Percentiles rank a stretch among this genome's conserved stretches.
Evolutionary conservation across 371 early-diverging fungal genomes (phyloP).

Genomic region (Sporodiniella umbellata): DNA sequence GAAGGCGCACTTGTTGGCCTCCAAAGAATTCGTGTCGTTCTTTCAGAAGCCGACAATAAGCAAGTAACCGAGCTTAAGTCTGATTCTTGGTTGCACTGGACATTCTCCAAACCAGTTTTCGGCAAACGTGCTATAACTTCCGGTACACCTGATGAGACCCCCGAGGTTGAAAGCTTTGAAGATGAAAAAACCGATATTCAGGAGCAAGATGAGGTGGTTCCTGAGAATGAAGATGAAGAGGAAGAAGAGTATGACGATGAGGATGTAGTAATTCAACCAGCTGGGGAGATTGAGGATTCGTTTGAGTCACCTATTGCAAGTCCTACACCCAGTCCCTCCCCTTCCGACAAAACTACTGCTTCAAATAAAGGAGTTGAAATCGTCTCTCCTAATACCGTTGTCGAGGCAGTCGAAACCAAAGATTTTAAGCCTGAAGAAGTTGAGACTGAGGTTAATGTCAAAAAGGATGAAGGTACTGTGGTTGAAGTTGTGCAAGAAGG

Average conservation of each 20-base stretch:
- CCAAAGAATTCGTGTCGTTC: constrained; percentile 17
- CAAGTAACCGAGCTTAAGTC: constrained; percentile 24
- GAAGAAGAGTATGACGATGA: constrained; percentile 8
- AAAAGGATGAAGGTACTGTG: too few relatives aligned
- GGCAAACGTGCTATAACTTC: constrained; percentile 17
- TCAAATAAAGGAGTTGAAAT: too few relatives aligned
- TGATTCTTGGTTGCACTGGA: constrained; percentile 38
- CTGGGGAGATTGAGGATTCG: constrained; percentile 8
- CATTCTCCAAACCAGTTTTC: constrained; percentile 38
- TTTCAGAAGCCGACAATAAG: constrained; percentile 21
- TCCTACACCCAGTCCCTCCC: too few relatives aligned
- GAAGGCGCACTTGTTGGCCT: constrained; percentile 43
- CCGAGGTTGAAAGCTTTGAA: constrained; percentile 23
- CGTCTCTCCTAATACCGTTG: too few relatives aligned
- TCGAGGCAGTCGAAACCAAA: too few relatives aligned
- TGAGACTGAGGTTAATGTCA: too few relatives aligned
- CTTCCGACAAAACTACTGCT: too few relatives aligned
- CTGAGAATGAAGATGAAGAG: constrained; percentile 25
- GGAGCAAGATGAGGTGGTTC: constrained; percentile 25
- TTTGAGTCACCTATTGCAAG: too few relatives aligned
- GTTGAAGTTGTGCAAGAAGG: too few relatives aligned
- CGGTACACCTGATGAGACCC: neutral
- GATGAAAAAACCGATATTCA: constrained; percentile 22
- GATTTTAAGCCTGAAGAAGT: too few relatives aligned
- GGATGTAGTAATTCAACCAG: constrained; percentile 6